phyloP scores from a whole-genome alignment of 2,329 filamentous ascomycete genomes.

The Exophiala sideris region DNA sequence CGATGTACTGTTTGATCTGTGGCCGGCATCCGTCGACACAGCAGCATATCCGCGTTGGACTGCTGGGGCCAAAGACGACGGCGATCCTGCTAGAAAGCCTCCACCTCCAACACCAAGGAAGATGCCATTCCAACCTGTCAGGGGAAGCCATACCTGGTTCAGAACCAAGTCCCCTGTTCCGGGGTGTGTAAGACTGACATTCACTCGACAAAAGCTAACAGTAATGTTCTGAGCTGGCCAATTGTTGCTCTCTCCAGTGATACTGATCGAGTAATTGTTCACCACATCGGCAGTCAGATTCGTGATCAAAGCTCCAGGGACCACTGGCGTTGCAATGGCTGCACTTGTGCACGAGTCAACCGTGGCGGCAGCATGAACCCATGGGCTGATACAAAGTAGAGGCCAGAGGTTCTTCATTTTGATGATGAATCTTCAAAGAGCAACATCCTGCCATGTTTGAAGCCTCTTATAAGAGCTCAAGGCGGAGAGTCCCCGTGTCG shows the following conservation, averaged over 20 bases:
- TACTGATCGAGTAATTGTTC: slow-evolving; percentile 1
- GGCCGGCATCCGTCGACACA: slow-evolving; percentile 24
- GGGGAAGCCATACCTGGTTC: slow-evolving; percentile 37
- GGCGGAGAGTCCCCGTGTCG: too few species aligned
- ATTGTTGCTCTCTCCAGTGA: slow-evolving; percentile 4
- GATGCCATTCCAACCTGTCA: slow-evolving; percentile 37
- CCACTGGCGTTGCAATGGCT: background rate
- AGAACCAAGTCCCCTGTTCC: slow-evolving; percentile 38
- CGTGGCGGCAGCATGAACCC: too few species aligned
- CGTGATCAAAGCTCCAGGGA: background rate
- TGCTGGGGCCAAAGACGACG: slow-evolving; percentile 15
- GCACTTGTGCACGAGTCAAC: too few species aligned
- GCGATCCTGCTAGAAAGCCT: slow-evolving; percentile 22
- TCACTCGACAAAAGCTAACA: slow-evolving; percentile 21
- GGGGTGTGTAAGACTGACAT: slow-evolving; percentile 41
- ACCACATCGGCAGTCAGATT: background rate
- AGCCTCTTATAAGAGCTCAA: too few species aligned
- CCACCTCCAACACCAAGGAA: slow-evolving; percentile 41
- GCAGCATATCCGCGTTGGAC: slow-evolving; percentile 18
- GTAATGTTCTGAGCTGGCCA: slow-evolving; percentile 6
- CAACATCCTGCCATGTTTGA: too few species aligned
- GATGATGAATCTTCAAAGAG: too few species aligned
- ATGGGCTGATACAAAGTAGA: too few species aligned
- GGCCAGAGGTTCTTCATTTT: too few species aligned
- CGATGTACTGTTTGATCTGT: background rate